Conservation (phyloP, 1,139 yeast genomes). For the Candida sojae region DNA sequence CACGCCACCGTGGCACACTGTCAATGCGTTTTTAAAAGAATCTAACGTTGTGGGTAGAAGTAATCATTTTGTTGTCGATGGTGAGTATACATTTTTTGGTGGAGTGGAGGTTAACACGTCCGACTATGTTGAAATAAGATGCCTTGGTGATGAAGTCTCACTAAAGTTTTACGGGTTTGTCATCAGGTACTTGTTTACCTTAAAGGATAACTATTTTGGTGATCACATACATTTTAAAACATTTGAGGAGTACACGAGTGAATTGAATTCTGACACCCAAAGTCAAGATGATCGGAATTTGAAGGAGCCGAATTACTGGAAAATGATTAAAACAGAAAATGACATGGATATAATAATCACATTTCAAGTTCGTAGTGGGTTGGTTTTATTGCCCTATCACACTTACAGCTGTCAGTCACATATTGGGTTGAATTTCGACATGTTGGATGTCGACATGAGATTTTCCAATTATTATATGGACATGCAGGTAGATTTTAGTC, state of each 20-base stretch:
- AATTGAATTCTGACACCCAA: slow-evolving; percentile 8
- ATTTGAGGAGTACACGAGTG: slow-evolving; percentile 67
- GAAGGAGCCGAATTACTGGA: slow-evolving; percentile 36
- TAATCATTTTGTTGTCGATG: slow-evolving; percentile 58
- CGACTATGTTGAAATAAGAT: slow-evolving; percentile 67
- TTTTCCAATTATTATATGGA: slow-evolving; percentile 95
- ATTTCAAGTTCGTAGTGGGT: slow-evolving; percentile 69
- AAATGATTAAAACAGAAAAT: slow-evolving; percentile 56
- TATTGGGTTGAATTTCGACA: slow-evolving; percentile 62
- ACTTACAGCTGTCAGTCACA: slow-evolving; percentile 68
- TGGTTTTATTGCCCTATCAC: slow-evolving; percentile 70
- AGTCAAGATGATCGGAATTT: not conserved
- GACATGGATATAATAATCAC: slow-evolving; percentile 77
- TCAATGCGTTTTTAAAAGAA: slow-evolving; percentile 64
- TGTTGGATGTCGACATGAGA: slow-evolving; percentile 74
- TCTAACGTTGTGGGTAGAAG: slow-evolving; percentile 66
- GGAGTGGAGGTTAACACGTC: slow-evolving; percentile 64
- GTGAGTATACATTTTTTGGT: slow-evolving; percentile 65
- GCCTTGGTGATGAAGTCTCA: slow-evolving; percentile 67
- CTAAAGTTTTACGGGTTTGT: slow-evolving; percentile 79
- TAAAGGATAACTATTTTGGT: slow-evolving; percentile 89
- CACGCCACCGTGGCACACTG: slow-evolving; percentile 92
- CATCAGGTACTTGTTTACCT: slow-evolving; percentile 70
- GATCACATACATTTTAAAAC: slow-evolving; percentile 82
- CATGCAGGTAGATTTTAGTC: slow-evolving; percentile 59